These are phyloP conservation scores for Lanmaoa rubissima DNA, from an alignment of 768 basidiomycete genomes.

Conservation along the genomic window DNA sequence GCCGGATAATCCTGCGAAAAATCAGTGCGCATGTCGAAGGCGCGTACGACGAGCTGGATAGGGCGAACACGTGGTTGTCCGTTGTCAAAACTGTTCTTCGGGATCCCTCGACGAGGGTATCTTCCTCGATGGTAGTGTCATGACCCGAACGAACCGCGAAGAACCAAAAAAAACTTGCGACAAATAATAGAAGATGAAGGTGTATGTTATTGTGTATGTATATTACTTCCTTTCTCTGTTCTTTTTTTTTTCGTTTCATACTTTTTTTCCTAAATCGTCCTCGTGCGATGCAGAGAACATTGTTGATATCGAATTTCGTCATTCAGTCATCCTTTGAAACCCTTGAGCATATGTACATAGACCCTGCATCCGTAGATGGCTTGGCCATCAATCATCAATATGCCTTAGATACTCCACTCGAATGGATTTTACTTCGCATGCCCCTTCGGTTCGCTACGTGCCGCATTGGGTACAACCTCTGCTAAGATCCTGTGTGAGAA, in stretches of 20 bases:
- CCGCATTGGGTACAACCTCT: no score
- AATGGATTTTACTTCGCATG: constrained; percentile 3
- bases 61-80: constrained; percentile 54
- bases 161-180: neutral
- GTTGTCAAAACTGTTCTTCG: constrained; percentile 64
- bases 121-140: constrained; percentile 4
- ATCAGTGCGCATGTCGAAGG: constrained; percentile 55
- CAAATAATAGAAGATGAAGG: neutral
- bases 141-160: constrained; percentile 10
- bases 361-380: constrained; percentile 12
- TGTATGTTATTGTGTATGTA: constrained; percentile 37
- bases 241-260: constrained; percentile 6
- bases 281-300: neutral
- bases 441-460: neutral
- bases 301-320: constrained; percentile 4
- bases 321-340: neutral
- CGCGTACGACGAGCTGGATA: constrained; percentile 64
- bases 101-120: constrained; percentile 41
- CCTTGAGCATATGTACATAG: constrained; percentile 22
- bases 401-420: constrained; percentile 7
- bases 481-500: no score
- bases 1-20: constrained; percentile 63
- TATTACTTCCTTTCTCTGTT: constrained; percentile 15
- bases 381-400: neutral
- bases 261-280: neutral